Evolutionary conservation across 768 basidiomycete species (phyloP), one percentile per base, ranked within the genome.

Genomic region (Mrakia frigida): DNA sequence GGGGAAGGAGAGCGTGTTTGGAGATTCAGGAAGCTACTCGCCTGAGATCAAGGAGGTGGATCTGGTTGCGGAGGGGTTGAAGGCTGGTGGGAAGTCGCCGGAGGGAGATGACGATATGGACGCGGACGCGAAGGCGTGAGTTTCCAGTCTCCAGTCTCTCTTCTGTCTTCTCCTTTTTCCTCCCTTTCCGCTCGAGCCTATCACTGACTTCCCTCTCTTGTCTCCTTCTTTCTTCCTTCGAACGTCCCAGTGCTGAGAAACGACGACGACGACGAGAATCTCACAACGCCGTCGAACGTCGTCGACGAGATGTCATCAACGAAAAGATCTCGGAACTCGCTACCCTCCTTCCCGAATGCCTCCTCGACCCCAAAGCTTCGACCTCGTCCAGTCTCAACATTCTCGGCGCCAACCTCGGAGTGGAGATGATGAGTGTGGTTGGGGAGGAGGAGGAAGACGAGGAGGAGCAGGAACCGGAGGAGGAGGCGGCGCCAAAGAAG

Each of bases 301-400:
- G 94, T 37, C 81, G 94, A 77, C 83, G 94, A 68, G 94, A 97
- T 81, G 95, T 94, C 82, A 97, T 97, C 83, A 97, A 97, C 83
- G 94, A 97, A 84, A 92, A 93, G 83, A 97, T 97, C 80, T 88
- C 88, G 53, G 94, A 97, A 82, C 87, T 97, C 1, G 91, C 94
- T 28, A 90, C 90, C 31, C 86, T 97, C 63, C 91, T 97, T 77
- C 94, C 94, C 16, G 37, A 31, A 16, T 77, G 76, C 33, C 43
- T 77, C 37, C 76, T 77, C 41, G 76, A 77, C 28, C 71, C 76
- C 13, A n/a, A 59, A 52, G 52, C 28, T 7, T 56, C 70, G 35
- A n/a, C 70, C 31, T 37, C 31, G 14, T 35, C 35, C 11, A 50
- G 16, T 5, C 70, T 72, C 53, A 50, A 35, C 70, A 28, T 28